Evolutionary conservation across 176 grass and related monocot species (phyloP).

Genomic region (Aegilops longissima): DNA sequence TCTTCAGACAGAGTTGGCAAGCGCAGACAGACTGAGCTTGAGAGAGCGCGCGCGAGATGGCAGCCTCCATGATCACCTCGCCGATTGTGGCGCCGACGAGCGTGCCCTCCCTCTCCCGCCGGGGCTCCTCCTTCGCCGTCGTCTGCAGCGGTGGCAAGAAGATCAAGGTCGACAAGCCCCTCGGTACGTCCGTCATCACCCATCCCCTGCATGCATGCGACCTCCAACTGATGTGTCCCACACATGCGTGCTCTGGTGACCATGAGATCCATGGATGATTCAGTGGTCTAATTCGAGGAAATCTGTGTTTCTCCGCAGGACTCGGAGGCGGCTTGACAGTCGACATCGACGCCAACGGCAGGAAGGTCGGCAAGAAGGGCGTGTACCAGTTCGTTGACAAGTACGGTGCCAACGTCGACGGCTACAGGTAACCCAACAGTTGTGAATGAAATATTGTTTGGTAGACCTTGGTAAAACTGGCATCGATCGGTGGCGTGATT

Average conservation of each 20-base stretch:
- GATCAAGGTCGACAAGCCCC: slow-evolving; percentile 77
- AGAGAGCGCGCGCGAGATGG: slow-evolving; percentile 36
- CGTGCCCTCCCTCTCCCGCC: slow-evolving; percentile 51
- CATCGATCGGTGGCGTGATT: not conserved
- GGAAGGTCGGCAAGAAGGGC: slow-evolving; percentile 62
- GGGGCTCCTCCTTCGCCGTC: slow-evolving; percentile 42
- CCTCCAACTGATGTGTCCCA: not conserved
- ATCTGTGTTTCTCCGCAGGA: slow-evolving; percentile 25
- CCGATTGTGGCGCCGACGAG: slow-evolving; percentile 45
- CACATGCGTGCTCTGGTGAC: not conserved
- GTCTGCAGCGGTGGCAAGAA: slow-evolving; percentile 60
- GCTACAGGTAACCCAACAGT: slow-evolving; percentile 45
- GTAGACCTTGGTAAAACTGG: not conserved
- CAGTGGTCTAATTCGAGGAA: not conserved
- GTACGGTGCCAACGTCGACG: slow-evolving; percentile 96
- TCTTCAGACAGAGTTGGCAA: not conserved
- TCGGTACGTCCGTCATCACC: slow-evolving; percentile 23
- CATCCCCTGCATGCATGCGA: not conserved
- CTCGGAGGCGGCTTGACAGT: slow-evolving; percentile 45
- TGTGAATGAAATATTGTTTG: not conserved
- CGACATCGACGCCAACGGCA: slow-evolving; percentile 51
- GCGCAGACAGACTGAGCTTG: not conserved
- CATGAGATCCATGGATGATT: not conserved
- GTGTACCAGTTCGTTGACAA: slow-evolving; percentile 97
- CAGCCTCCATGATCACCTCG: slow-evolving; percentile 59